Base-by-base conservation (phyloP, 352 stramenopile species). In the Globisporangium irregulare region DNA sequence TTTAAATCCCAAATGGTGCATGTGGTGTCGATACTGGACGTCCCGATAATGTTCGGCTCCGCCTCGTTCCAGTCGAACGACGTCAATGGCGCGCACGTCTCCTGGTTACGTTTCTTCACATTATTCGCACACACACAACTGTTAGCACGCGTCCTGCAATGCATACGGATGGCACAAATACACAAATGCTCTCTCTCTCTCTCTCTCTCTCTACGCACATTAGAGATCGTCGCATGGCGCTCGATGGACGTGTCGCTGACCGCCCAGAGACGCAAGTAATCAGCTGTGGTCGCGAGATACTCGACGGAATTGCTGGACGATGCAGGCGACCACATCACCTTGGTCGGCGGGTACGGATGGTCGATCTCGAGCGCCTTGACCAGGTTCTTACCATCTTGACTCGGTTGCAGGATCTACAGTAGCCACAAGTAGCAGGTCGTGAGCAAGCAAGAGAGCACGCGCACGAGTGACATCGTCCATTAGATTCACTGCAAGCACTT, bases 1-100 rank as follows among this genome's bases (percentile, higher is more conserved):
- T 94, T 95, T 53, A 99, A 78, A 71, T 99, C 97, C 97, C 97
- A 99, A 66, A 99, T 99, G 15, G 97, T 99, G 81, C 97, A 99
- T 5, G 97, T 99, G 10, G 94, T 99, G 66, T 99, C 97, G 67
- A 99, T 99, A 58, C 85, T 98, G 4, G 87, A 98, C 8, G 97
- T 99, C 20, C 96, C 96, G 32, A 99, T 92, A 50, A 99, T 95
- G 48, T 84, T 96, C 0, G 96, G 89, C 72, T 99, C 97, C 22
- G 89, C 73, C 59, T 99, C 94, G 78, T 98, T 99, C 98, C 98
- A 99, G 78, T 99, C 98, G 73, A 99, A 98, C 20, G 92, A 98
- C 36, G 98, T 99, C 18, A 99, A 78, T 4, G 98, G 98, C 25
- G 97, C 93, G 70, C 96, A 99, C 56, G 98, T 99, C 70, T 98